Evolutionary conservation across 495 filamentous ascomycete genomes (phyloP), one percentile per base, ranked within the genome.

Genomic region (Penicillium nucicola): DNA sequence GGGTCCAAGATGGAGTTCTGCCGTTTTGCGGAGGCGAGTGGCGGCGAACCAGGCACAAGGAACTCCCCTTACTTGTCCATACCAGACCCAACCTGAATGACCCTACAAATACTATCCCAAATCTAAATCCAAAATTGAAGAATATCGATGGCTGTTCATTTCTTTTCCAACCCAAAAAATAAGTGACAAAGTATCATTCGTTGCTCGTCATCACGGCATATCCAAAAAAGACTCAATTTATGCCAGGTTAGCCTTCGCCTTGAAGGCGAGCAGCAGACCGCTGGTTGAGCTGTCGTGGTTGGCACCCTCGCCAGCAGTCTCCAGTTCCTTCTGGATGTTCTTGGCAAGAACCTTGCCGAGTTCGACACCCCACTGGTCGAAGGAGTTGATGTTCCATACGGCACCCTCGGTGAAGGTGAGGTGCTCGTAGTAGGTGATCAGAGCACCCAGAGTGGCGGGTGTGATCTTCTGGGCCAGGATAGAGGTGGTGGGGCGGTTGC

Each of bases 351-450:
- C 85, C 84, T 98, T 98, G 75, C 93, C 93, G 39, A 98, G 74
- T 78, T 98, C 93, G 36, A 98, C 93, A 72, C 93, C 93, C 93
- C 93, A 97, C 74, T 98, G 93, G 77, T 98, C 93, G 67, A 97
- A 98, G 59, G 83, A 88, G 83, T 98, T 98, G 79, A 98, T 97
- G 74, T 97, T 95, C 93, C 93, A 98, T 58, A 97, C 72, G 25
- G 90, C 95, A 59, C 93, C 93, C 72, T 98, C 93, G 32, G 90
- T 96, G 77, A 98, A 97, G 51, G 93, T 97, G 39, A 96, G 65
- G 72, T 98, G 93, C 78, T 98, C 93, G 71, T 98, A 98, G 82
- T 96, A 98, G 42, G 88, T 90, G 68, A 98, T 98, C 54, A 98
- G 75, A 20, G 93, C 93, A 60, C 93, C 93, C 48, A 98, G 82